These are phyloP conservation scores for Termitomyces sp. DNA, from an alignment of 768 basidiomycete genomes.

Conservation along the genomic window DNA sequence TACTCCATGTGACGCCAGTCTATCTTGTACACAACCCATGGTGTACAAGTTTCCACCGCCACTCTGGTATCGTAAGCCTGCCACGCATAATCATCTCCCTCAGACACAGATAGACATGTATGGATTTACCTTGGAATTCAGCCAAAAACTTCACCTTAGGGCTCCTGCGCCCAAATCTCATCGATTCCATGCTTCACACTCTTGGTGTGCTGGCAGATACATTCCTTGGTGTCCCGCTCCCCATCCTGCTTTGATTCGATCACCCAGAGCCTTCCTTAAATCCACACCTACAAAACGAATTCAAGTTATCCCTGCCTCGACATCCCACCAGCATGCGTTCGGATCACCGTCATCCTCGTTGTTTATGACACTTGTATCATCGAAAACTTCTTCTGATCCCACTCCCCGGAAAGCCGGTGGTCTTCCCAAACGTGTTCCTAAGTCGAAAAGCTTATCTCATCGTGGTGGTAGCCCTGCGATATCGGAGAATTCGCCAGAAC, in stretches of 20 bases:
- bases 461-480: too few species aligned
- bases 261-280: background rate
- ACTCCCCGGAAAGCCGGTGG: slow-evolving; percentile 17
- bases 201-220: slow-evolving; percentile 22
- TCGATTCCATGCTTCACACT: background rate
- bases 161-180: background rate
- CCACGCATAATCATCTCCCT: background rate
- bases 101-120: slow-evolving; percentile 20
- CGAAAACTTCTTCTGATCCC: background rate
- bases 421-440: slow-evolving; percentile 24
- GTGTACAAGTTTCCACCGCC: slow-evolving; percentile 25
- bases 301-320: background rate
- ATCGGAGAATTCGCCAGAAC: background rate
- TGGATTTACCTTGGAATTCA: slow-evolving; percentile 18
- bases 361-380: background rate
- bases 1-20: background rate
- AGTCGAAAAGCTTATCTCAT: slow-evolving; percentile 7
- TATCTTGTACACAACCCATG: slow-evolving; percentile 9
- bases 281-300: background rate
- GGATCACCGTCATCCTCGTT: slow-evolving; percentile 4
- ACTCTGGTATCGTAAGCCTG: slow-evolving; percentile 27
- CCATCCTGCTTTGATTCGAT: slow-evolving; percentile 22
- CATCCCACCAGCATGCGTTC: slow-evolving; percentile 2
- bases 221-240: slow-evolving; percentile 22
- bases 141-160: slow-evolving; percentile 21